Conservation (phyloP, 768 basidiomycete genomes). For the Saitozyma sp. region DNA sequence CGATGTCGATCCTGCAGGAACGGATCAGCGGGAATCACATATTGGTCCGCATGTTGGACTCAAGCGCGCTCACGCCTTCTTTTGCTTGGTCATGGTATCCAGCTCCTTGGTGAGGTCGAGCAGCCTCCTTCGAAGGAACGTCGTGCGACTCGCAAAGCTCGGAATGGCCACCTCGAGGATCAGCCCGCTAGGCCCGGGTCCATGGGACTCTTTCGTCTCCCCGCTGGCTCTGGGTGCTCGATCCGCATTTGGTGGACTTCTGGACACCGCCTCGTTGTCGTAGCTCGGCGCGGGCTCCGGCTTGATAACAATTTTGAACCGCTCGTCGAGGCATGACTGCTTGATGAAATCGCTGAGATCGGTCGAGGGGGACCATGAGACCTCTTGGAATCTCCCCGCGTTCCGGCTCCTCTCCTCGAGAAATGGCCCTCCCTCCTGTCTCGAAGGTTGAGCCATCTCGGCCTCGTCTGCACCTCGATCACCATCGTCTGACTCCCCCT, state of each 20-base stretch:
- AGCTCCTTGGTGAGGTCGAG: conserved; percentile 57
- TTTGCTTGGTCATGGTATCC: conserved; percentile 60
- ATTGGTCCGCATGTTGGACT: neutral
- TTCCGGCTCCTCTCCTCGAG: conserved; percentile 30
- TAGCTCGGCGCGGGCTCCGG: conserved; percentile 37
- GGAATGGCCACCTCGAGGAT: conserved; percentile 63
- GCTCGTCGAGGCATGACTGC: conserved; percentile 61
- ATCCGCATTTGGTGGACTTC: no score
- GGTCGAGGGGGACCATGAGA: conserved; percentile 65
- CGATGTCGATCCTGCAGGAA: conserved; percentile 55
- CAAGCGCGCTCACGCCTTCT: conserved; percentile 56
- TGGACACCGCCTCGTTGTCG: neutral
- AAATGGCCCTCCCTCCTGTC: conserved; percentile 51
- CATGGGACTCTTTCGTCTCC: neutral
- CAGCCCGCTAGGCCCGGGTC: neutral
- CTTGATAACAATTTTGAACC: conserved; percentile 59
- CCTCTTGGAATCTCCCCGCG: conserved; percentile 44
- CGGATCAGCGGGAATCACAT: neutral
- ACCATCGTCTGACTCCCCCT: neutral
- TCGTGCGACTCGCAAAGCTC: conserved; percentile 65
- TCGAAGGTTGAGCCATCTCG: neutral
- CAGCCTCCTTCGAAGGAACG: conserved; percentile 61
- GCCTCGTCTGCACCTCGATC: neutral
- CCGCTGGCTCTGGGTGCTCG: neutral
- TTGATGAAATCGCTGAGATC: conserved; percentile 69